A percentile compares a stretch with the other conserved stretches of the same genome.
These are phyloP conservation scores for Plasmopara halstedii DNA, from an alignment of 352 stramenopile genomes.

Conservation along the genomic window DNA sequence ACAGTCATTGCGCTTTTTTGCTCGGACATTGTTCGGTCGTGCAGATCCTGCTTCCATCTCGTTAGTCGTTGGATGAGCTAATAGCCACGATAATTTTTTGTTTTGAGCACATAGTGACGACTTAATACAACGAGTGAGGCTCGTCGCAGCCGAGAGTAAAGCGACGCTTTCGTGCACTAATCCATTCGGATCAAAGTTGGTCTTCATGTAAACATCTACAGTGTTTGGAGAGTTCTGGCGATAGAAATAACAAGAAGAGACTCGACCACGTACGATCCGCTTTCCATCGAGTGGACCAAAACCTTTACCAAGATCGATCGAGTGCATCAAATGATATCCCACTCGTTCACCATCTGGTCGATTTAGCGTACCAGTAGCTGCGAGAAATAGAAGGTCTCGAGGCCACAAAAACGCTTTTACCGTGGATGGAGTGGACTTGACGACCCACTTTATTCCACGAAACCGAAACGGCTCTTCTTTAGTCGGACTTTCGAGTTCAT, in stretches of 20 bases:
- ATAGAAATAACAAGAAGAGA: conserved; percentile 41
- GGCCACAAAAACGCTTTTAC: conserved; percentile 33
- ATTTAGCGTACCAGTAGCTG: conserved; percentile 36
- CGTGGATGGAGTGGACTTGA: conserved; percentile 16
- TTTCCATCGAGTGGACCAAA: conserved; percentile 25
- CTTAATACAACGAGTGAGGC: conserved; percentile 31
- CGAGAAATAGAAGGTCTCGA: conserved; percentile 39
- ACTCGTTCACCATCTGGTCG: conserved; percentile 35
- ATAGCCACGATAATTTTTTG: conserved; percentile 46
- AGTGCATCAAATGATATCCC: conserved; percentile 51
- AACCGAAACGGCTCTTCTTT: conserved; percentile 34
- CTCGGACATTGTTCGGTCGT: conserved; percentile 6
- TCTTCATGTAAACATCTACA: conserved; percentile 45
- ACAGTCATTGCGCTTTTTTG: conserved; percentile 24
- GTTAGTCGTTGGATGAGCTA: conserved; percentile 20
- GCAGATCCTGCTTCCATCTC: conserved; percentile 9
- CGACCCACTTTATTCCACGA: conserved; percentile 37
- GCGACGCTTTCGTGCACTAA: conserved; percentile 24
- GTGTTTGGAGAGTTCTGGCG: conserved; percentile 26
- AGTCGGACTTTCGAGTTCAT: conserved; percentile 27
- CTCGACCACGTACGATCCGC: conserved; percentile 26
- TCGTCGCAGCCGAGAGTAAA: conserved; percentile 23
- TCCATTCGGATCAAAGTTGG: conserved; percentile 32
- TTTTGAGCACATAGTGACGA: conserved; percentile 30
- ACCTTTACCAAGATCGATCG: conserved; percentile 26